A percentile compares a stretch with the other conserved stretches of the same genome.
phyloP scores from a whole-genome alignment of 306 rosid species.

The Lithocarpus polystachyus region DNA sequence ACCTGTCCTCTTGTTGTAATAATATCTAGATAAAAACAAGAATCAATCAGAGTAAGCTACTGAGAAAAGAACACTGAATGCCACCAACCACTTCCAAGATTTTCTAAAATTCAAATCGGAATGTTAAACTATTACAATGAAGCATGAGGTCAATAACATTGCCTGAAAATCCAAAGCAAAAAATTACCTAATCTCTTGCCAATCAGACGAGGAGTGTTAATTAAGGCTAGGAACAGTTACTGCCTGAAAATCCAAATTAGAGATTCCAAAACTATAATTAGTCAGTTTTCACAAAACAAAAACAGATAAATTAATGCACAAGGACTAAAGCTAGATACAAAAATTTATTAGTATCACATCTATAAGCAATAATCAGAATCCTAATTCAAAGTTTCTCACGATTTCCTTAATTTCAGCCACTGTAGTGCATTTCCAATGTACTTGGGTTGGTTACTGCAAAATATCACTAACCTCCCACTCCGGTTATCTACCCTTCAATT shows the following conservation, averaged over 20 bases:
- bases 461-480: neutral
- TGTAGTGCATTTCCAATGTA: too few relatives aligned
- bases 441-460: neutral
- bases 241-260: slow-evolving; percentile 36
- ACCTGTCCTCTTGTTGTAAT: slow-evolving; percentile 83
- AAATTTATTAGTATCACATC: neutral
- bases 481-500: neutral
- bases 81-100: neutral
- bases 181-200: slow-evolving; percentile 93
- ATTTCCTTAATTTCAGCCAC: neutral
- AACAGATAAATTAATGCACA: neutral
- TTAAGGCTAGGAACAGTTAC: slow-evolving; percentile 34
- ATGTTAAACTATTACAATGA: neutral
- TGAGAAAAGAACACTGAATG: slow-evolving; percentile 5
- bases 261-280: slow-evolving; percentile 15
- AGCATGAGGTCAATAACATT: slow-evolving; percentile 6
- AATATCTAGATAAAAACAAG: slow-evolving; percentile 54
- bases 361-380: neutral
- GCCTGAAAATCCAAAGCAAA: neutral
- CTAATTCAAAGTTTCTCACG: neutral
- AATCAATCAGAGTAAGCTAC: neutral
- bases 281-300: slow-evolving; percentile 21
- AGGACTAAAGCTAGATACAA: slow-evolving; percentile 2
- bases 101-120: neutral
- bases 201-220: slow-evolving; percentile 72